These are phyloP conservation scores for Ophiorrhiza pumila DNA, from an alignment of 257 asterid genomes.

Conservation along the genomic window DNA sequence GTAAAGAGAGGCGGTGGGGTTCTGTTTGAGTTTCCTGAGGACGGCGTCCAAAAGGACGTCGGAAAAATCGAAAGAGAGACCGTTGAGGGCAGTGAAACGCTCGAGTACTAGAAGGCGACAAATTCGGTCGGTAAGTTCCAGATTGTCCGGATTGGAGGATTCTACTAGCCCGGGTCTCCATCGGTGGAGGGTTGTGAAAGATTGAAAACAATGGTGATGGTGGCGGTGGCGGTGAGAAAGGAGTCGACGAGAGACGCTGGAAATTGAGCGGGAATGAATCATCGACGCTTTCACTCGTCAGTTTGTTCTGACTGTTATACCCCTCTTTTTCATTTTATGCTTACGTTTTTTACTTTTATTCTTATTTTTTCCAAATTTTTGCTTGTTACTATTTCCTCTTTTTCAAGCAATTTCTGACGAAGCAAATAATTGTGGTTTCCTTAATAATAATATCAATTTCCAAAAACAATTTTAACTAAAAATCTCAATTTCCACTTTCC, in stretches of 20 bases:
- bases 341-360: too few species aligned
- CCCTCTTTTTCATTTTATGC: background rate
- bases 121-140: conserved; percentile 40
- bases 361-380: too few species aligned
- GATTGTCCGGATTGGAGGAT: conserved; percentile 1
- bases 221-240: conserved; percentile 13
- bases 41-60: conserved; percentile 61
- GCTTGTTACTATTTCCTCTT: too few species aligned
- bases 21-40: conserved; percentile 51
- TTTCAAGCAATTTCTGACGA: too few species aligned
- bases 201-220: conserved; percentile 9
- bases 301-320: background rate
- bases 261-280: conserved; percentile 7
- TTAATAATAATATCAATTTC: too few species aligned
- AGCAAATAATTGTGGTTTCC: too few species aligned
- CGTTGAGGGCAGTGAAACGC: conserved; percentile 52
- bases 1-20: conserved; percentile 61
- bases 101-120: conserved; percentile 67
- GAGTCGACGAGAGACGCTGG: conserved; percentile 13
- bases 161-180: background rate
- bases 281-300: conserved; percentile 9
- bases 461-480: too few species aligned
- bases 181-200: conserved; percentile 12
- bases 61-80: conserved; percentile 56
- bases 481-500: too few species aligned